Evolutionary conservation across 768 basidiomycete species (phyloP).

Genomic region (Mycena rebaudengoi): DNA sequence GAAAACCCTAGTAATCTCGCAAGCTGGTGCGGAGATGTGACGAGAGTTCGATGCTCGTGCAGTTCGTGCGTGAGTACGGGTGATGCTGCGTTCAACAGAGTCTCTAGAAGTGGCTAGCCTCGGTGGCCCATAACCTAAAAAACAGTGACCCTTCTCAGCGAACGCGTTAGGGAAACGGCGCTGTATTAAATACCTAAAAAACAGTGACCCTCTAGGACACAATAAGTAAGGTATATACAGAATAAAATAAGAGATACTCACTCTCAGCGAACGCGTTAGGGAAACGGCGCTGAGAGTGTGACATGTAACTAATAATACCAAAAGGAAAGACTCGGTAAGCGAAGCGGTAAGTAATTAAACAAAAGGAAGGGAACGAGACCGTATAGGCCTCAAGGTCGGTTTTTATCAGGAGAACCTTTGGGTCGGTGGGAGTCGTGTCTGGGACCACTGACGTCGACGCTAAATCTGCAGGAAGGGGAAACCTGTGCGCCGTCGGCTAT

Average conservation of each 20-base stretch:
- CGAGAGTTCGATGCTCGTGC: not conserved
- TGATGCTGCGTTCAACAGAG: slow-evolving; percentile 8
- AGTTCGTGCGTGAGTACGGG: slow-evolving; percentile 11
- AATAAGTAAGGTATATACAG: not conserved
- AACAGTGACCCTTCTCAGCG: not conserved
- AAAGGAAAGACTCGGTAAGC: no score
- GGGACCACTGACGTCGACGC: no score
- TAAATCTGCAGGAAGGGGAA: no score
- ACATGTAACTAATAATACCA: no score
- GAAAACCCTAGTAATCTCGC: not conserved
- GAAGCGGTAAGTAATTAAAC: no score
- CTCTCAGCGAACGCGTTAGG: no score
- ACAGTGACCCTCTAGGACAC: not conserved
- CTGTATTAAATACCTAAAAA: not conserved
- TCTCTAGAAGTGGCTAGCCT: slow-evolving; percentile 5
- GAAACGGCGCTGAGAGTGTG: no score
- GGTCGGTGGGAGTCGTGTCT: no score
- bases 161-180: not conserved
- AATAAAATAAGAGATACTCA: not conserved
- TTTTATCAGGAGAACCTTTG: no score
- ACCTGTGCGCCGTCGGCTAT: no score
- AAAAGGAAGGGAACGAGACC: no score
- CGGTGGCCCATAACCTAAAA: slow-evolving; percentile 6
- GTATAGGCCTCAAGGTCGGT: no score
- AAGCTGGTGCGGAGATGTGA: not conserved